Evolutionary conservation across 2,329 filamentous ascomycete species (phyloP).

Genomic region (Cytospora mali): DNA sequence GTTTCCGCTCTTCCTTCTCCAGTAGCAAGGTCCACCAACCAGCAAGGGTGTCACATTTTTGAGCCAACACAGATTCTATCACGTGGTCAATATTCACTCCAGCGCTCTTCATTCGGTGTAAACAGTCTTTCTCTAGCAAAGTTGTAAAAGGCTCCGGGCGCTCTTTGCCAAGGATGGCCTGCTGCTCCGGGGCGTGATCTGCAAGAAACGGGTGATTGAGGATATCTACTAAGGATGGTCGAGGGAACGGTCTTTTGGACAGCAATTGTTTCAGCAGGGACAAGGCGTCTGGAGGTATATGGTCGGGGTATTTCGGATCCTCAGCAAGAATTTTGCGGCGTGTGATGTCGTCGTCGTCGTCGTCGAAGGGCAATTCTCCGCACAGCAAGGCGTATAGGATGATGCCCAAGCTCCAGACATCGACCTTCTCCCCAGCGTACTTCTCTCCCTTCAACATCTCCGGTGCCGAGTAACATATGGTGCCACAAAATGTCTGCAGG

Average conservation of each 20-base stretch:
- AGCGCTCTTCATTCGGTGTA: conserved; percentile 90
- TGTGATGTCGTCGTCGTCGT: conserved; percentile 88
- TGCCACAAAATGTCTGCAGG: conserved; percentile 95
- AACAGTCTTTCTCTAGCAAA: conserved; percentile 81
- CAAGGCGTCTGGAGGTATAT: conserved; percentile 76
- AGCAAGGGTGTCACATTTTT: conserved; percentile 85
- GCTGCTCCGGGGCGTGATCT: conserved; percentile 84
- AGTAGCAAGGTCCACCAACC: conserved; percentile 96
- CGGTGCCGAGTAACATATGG: conserved; percentile 94
- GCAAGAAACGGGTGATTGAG: conserved; percentile 84
- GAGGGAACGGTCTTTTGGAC: conserved; percentile 83
- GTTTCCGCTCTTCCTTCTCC: conserved; percentile 92
- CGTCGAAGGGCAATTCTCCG: conserved; percentile 91
- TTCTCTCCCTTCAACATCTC: conserved; percentile 99
- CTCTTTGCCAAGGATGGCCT: conserved; percentile 82
- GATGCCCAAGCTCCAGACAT: conserved; percentile 90
- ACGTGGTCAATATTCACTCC: conserved; percentile 94
- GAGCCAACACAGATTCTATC: conserved; percentile 88
- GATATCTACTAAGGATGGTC: conserved; percentile 82
- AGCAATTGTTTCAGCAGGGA: conserved; percentile 78
- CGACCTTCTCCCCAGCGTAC: conserved; percentile 96
- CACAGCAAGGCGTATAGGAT: conserved; percentile 82
- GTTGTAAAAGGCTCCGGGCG: conserved; percentile 84
- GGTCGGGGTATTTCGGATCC: conserved; percentile 82
- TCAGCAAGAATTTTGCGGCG: conserved; percentile 82